Conservation (phyloP, 805 yeast genomes). For the Scheffersomyces stipitis region DNA sequence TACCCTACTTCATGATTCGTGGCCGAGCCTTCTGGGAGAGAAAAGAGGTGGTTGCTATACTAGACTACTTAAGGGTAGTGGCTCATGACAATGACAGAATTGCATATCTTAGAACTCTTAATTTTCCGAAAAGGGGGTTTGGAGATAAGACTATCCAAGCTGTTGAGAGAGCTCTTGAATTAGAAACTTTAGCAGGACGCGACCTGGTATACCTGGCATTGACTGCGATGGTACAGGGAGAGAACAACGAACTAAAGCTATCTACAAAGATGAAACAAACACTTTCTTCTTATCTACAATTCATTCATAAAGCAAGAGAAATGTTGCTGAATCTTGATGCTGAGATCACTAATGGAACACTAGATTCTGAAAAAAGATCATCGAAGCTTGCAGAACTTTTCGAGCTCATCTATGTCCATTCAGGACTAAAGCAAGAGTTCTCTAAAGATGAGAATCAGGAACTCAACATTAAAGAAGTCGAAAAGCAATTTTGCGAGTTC, state of each 20-base stretch:
- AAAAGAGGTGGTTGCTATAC: constrained; percentile 59
- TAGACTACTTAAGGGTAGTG: constrained; percentile 66
- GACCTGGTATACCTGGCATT: constrained; percentile 10
- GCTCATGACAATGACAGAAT: constrained; percentile 57
- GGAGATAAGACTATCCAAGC: constrained; percentile 54
- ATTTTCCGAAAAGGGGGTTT: constrained; percentile 63
- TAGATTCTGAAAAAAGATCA: background rate
- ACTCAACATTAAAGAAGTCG: constrained; percentile 42
- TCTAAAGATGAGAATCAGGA: constrained; percentile 25
- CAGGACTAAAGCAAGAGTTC: constrained; percentile 31
- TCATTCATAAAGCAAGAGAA: constrained; percentile 21
- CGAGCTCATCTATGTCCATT: constrained; percentile 20
- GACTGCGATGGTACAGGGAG: constrained; percentile 4
- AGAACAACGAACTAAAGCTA: constrained; percentile 7
- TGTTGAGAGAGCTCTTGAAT: constrained; percentile 19
- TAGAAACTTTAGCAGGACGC: background rate
- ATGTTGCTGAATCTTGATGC: constrained; percentile 9
- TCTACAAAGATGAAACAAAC: constrained; percentile 10
- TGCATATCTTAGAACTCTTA: constrained; percentile 58
- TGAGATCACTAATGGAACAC: background rate
- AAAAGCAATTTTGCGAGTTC: constrained; percentile 34
- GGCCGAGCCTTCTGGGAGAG: constrained; percentile 83
- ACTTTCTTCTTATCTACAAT: constrained; percentile 24
- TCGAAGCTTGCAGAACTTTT: constrained; percentile 16
- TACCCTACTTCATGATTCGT: constrained; percentile 68